phyloP scores from a whole-genome alignment of 2,329 filamentous ascomycete genomes.

The Sporothrix pseudoabietina region DNA sequence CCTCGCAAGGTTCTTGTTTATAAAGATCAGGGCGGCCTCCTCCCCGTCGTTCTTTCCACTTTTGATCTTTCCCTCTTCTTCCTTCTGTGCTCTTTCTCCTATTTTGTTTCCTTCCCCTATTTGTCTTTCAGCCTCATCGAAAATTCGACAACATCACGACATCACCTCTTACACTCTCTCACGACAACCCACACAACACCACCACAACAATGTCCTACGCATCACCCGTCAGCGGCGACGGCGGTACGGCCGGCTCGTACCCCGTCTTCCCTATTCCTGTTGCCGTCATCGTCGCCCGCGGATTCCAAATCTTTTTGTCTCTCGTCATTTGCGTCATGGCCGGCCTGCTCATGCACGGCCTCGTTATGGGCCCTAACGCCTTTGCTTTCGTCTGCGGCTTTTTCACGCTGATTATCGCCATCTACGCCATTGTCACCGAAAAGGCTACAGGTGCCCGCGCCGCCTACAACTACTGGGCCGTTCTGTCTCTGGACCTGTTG shows the following conservation, averaged over 20 bases:
- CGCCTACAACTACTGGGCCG: constrained; percentile 43
- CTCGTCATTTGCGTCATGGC: constrained; percentile 38
- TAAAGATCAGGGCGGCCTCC: constrained; percentile 1
- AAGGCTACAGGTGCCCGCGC: constrained; percentile 36
- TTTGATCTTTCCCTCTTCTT: neutral
- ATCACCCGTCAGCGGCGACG: constrained; percentile 27
- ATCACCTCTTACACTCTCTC: neutral
- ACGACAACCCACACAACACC: neutral
- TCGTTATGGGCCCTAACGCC: constrained; percentile 36
- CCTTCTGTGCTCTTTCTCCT: neutral
- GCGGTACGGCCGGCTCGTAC: constrained; percentile 31
- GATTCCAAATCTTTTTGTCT: constrained; percentile 39
- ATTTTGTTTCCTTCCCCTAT: neutral
- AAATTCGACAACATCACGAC: neutral
- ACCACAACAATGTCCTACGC: constrained; percentile 24
- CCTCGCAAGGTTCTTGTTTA: neutral
- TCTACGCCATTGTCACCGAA: constrained; percentile 39
- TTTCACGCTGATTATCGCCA: constrained; percentile 39
- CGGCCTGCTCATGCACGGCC: constrained; percentile 40
- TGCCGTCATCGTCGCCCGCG: constrained; percentile 38
- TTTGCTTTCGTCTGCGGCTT: constrained; percentile 40
- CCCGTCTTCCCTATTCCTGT: constrained; percentile 38
- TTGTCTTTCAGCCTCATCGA: neutral
- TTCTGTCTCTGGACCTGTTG: constrained; percentile 40
- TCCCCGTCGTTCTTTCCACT: constrained; percentile 8